Conservation (phyloP, 441 rosid genomes). For the Mallotus repandus region DNA sequence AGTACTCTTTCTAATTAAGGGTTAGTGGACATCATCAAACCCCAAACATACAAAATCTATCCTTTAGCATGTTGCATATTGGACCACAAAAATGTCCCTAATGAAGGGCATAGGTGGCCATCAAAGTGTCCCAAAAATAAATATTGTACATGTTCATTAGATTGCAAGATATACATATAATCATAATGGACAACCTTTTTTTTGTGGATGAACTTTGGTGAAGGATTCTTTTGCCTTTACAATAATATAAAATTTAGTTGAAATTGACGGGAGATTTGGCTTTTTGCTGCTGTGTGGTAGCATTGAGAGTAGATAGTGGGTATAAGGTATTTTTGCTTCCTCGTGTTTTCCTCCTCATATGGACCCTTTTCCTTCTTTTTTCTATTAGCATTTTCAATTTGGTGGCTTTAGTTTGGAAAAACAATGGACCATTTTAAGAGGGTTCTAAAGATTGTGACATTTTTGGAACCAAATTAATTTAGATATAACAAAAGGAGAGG, state of each 20-base stretch:
- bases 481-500: background rate
- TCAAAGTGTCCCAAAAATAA: background rate
- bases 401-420: slow-evolving; percentile 22
- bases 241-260: slow-evolving; percentile 4
- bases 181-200: slow-evolving; percentile 15
- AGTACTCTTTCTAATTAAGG: slow-evolving; percentile 32
- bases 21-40: slow-evolving; percentile 5
- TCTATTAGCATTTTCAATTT: background rate
- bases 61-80: background rate
- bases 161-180: background rate
- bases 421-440: slow-evolving; percentile 23
- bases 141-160: background rate
- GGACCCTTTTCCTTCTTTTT: background rate
- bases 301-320: background rate
- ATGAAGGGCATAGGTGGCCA: background rate
- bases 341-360: slow-evolving; percentile 14
- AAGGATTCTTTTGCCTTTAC: slow-evolving; percentile 18
- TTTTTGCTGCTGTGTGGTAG: slow-evolving; percentile 30
- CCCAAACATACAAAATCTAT: background rate
- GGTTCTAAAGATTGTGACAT: slow-evolving; percentile 33
- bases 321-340: slow-evolving; percentile 14
- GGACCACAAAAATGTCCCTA: background rate
- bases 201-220: slow-evolving; percentile 23
- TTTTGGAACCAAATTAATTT: background rate
- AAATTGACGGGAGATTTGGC: slow-evolving; percentile 43